Base-by-base conservation (phyloP, 805 yeast genomes). In the Phaffomyces opuntiae region DNA sequence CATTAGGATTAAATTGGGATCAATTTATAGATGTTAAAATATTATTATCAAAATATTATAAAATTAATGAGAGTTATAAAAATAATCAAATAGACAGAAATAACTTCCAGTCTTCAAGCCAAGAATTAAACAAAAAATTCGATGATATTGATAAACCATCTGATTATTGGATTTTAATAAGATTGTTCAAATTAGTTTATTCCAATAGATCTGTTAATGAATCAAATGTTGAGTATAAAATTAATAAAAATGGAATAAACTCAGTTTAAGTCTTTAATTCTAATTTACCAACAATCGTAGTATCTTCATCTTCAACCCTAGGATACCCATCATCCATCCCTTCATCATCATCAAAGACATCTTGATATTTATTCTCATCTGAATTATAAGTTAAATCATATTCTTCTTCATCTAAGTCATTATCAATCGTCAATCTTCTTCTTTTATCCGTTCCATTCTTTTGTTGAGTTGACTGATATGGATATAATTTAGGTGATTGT, bases 1-100 rank as follows among this genome's bases (percentile, higher is more conserved):
- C 80, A 16, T 59, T 80, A 38, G 87, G 86, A 0, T 48, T 74
- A 3, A 55, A 68, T 9, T 78, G 86, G 83, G 68, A 77, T 11
- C 75, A 73, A 44, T 68, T 64, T 44, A 57, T 81, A 11, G 71
- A 74, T 45, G 69, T 73, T 36, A 64, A 87, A 39, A 64, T 82
- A 14, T 61, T 74, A 38, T 54, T 77, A 46, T 56, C 63, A 38
- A 75, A 74, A 54, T 61, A 64, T 13, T 69, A 68, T 48, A 66
- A 62, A 48, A 39, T 55, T 53, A 60, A 67, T 62, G 45, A 70
- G 52, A 24, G 53, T 56, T 57, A 45, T 61, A 29, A 29, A 29
- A 29, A 29, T 29, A 2, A 11, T 29, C 31, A 29, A 29, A 29
- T 29, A 29, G 31, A 29, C 13, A 12, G 31, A 29, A 29, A 29